Evolutionary conservation across 2,329 filamentous ascomycete species (phyloP).

Genomic region (Chaetomiaceae sp.): DNA sequence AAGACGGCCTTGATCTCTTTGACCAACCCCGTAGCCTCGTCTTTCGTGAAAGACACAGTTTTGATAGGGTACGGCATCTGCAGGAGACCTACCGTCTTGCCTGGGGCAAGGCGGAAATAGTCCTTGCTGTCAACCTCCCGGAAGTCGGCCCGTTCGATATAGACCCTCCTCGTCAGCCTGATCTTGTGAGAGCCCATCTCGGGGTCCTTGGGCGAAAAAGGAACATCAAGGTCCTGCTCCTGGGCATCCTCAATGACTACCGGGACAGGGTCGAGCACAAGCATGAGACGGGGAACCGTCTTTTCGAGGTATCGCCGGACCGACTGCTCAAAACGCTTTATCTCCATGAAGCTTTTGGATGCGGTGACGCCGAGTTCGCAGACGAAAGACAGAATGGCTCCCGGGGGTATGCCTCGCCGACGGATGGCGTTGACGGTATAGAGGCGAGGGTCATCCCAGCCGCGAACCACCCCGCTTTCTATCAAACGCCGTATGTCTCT

Average conservation of each 20-base stretch:
- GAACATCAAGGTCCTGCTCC: constrained; percentile 65
- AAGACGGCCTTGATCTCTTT: no score
- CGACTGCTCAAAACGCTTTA: constrained; percentile 75
- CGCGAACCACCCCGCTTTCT: constrained; percentile 31
- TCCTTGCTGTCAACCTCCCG: constrained; percentile 60
- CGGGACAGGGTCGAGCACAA: constrained; percentile 79
- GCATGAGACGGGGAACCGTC: constrained; percentile 82
- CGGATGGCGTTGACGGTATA: constrained; percentile 55
- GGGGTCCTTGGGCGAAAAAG: constrained; percentile 52
- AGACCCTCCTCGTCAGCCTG: constrained; percentile 58
- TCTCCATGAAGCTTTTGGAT: constrained; percentile 70
- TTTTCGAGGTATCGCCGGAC: constrained; percentile 82
- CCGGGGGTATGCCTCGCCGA: constrained; percentile 78
- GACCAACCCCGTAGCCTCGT: constrained; percentile 54
- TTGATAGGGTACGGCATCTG: constrained; percentile 61
- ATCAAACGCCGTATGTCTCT: constrained; percentile 59
- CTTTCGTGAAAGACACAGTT: constrained; percentile 63
- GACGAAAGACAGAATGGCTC: constrained; percentile 82
- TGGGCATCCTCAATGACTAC: constrained; percentile 76
- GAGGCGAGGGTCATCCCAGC: constrained; percentile 86
- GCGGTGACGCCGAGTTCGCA: constrained; percentile 90
- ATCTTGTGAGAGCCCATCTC: constrained; percentile 33
- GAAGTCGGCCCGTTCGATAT: constrained; percentile 68
- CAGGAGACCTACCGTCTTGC: constrained; percentile 63
- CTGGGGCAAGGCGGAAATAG: constrained; percentile 66